Evolutionary conservation across 306 rosid species (phyloP).

Genomic region (Vigna trinervia): DNA sequence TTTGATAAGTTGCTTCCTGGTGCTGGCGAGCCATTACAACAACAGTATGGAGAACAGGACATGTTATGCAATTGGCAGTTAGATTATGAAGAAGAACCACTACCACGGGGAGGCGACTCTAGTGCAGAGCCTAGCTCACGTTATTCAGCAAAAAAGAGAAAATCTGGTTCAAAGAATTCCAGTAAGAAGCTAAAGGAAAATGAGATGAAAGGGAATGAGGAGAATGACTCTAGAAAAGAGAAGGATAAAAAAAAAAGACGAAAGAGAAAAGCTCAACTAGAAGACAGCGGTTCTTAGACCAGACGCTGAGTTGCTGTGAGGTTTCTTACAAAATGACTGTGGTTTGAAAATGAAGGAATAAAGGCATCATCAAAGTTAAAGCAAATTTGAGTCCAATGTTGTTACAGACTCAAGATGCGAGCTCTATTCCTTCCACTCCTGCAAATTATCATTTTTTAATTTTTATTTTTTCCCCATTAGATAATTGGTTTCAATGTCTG

Average conservation of each 20-base stretch:
- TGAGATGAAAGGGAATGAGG: conserved; percentile 43
- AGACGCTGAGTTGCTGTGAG: neutral
- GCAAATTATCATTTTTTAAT: neutral
- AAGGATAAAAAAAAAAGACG: conserved; percentile 48
- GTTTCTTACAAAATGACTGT: neutral
- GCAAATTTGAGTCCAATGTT: conserved; percentile 33
- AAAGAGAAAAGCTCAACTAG: conserved; percentile 32
- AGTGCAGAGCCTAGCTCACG: conserved; percentile 43
- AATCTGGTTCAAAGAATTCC: conserved; percentile 49
- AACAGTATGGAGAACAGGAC: conserved; percentile 52
- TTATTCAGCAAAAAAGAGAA: conserved; percentile 70
- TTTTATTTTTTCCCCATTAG: neutral
- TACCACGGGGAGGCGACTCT: conserved; percentile 62
- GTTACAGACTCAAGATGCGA: conserved; percentile 14
- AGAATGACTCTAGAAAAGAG: conserved; percentile 56
- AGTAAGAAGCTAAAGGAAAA: conserved; percentile 62
- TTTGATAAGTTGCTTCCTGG: conserved; percentile 89
- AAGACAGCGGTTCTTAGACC: conserved; percentile 2
- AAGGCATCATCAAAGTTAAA: conserved; percentile 18
- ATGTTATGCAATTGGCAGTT: conserved; percentile 82
- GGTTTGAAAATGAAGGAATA: conserved; percentile 30
- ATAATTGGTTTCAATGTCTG: neutral
- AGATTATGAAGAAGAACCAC: conserved; percentile 75
- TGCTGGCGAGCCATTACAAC: conserved; percentile 77
- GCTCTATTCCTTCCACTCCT: conserved; percentile 9